Evolutionary conservation across 2,329 filamentous ascomycete genomes (phyloP).

Genomic region (Cladosporium sp.): DNA sequence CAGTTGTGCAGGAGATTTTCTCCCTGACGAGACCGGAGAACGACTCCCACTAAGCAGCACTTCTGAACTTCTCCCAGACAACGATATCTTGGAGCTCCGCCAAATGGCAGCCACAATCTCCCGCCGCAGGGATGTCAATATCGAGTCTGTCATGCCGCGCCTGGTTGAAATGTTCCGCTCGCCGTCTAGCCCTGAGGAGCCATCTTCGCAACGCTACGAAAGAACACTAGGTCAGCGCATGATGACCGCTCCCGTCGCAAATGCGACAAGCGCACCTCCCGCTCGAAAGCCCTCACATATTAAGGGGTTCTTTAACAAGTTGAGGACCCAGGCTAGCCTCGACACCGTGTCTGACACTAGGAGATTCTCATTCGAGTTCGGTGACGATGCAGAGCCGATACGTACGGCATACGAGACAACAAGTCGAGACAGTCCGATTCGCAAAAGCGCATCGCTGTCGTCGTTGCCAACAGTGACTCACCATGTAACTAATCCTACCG

Average conservation of each 20-base stretch:
- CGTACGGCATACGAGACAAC: neutral
- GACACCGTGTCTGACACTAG: conserved; percentile 18
- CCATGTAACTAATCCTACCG: neutral
- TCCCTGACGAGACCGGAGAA: conserved; percentile 25
- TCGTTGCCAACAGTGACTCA: conserved; percentile 9
- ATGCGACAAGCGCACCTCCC: neutral
- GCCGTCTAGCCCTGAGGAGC: neutral
- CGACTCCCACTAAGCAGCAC: too few species aligned
- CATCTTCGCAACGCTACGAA: neutral
- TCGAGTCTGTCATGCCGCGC: conserved; percentile 27
- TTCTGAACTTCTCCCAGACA: conserved; percentile 13
- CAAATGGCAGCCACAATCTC: conserved; percentile 32
- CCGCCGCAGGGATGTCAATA: conserved; percentile 30
- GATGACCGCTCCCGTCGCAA: neutral
- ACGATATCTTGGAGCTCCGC: conserved; percentile 30
- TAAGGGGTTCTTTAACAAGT: conserved; percentile 25
- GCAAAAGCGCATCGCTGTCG: conserved; percentile 23
- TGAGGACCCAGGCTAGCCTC: conserved; percentile 21
- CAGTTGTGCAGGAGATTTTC: conserved; percentile 28
- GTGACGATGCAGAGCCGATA: conserved; percentile 32
- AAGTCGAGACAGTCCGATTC: conserved; percentile 15
- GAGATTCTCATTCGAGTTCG: conserved; percentile 40
- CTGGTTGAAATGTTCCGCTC: conserved; percentile 29
- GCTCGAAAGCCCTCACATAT: conserved; percentile 17
- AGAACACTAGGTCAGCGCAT: neutral